Base-by-base conservation (phyloP, 495 filamentous ascomycete species). In the Trypethelium eluteriae region DNA sequence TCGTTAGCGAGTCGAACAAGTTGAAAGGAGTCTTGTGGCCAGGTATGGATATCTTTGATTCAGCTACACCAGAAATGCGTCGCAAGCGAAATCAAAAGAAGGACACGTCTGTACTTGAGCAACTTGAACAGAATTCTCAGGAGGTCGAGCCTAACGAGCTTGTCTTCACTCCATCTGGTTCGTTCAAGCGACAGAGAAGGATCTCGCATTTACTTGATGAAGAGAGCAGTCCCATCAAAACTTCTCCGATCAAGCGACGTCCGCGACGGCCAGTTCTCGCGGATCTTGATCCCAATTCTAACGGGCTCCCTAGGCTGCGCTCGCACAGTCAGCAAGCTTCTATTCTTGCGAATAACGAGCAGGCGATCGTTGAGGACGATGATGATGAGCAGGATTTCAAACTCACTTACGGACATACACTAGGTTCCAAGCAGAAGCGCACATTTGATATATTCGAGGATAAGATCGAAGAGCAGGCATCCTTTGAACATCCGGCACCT, bases 21-120 rank as follows among this genome's bases (percentile, higher is more conserved):
- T 79, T 96, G 67, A 96, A 96, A 75, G 92, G 92, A 0, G 76
- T 89, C 7, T 74, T 83, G 59, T 95, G 85, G 81, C 89, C 89
- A 3, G 92, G 92, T 9, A 96, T 96, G 92, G 85, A 87, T 64
- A 76, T 93, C 25, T 96, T 95, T 71, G 92, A 96, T 73, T 88
- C 91, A 11, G 92, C 92, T 7, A 90, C 85, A 1, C 80, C 85
- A 64, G 83, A 88, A 61, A 88, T 89, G 80, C 87, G 87, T 71
- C 85, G 89, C 46, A 90, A 84, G 77, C 85, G 92, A 49, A 96
- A 96, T 72, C 92, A 96, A 75, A 89, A 89, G 68, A 96, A 96
- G 71, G 87, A 90, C 65, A 81, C 79, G 12, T 87, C 83, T 6
- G 84, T 90, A 32, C 68, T 96, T 34, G 82, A 81, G 73, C 81